These are phyloP conservation scores for Trichoderma sp. DNA, from an alignment of 2,329 filamentous ascomycete genomes.

Conservation along the genomic window DNA sequence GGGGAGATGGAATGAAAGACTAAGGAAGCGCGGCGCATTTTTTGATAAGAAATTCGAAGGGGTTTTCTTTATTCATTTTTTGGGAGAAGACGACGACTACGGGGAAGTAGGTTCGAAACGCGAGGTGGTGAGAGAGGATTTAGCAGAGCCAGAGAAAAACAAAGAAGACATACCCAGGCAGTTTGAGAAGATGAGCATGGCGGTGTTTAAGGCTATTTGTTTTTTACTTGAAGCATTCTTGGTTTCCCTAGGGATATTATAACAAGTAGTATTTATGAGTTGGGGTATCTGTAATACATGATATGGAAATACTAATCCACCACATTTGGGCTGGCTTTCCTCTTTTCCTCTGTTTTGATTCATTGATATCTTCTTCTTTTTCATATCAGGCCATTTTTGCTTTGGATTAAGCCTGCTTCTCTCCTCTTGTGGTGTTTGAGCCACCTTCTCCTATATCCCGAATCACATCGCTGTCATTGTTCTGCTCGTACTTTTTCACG, in stretches of 20 bases:
- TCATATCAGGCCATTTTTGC: background rate
- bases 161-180: conserved; percentile 10
- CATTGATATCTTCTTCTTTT: background rate
- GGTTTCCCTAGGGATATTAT: background rate
- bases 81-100: no score
- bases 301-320: background rate
- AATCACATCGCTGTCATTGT: conserved; percentile 22
- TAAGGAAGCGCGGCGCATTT: background rate
- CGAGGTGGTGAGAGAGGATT: background rate
- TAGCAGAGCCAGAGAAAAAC: background rate
- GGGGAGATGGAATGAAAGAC: background rate
- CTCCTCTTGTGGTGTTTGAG: background rate
- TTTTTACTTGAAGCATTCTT: background rate
- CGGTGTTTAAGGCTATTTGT: background rate
- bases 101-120: background rate
- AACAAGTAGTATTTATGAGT: background rate
- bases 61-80: background rate
- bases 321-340: background rate
- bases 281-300: background rate
- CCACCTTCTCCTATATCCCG: background rate
- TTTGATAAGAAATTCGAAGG: background rate
- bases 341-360: background rate
- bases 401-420: conserved; percentile 2
- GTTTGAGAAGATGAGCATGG: background rate
- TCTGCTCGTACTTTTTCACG: conserved; percentile 26